Evolutionary conservation across 164 flowering plant species (phyloP).

Genomic region (Annona squamosa): DNA sequence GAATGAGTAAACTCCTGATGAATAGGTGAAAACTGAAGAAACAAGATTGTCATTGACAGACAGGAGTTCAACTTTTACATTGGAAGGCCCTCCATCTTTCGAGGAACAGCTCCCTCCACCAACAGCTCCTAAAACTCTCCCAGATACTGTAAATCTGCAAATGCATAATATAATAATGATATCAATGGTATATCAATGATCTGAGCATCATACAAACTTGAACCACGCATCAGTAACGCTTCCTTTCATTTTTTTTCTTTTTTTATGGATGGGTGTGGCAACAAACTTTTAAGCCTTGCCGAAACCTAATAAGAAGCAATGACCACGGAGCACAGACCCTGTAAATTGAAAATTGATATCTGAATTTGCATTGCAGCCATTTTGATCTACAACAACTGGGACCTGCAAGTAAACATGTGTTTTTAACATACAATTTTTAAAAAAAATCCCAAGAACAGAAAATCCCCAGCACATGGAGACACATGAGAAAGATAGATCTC

Average conservation of each 20-base stretch:
- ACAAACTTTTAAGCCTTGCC: not conserved
- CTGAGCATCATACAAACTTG: too few species aligned
- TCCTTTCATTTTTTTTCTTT: too few species aligned
- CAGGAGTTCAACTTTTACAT: conserved; percentile 70
- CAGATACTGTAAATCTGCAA: conserved; percentile 78
- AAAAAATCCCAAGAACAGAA: not conserved
- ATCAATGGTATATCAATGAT: not conserved
- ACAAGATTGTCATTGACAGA: conserved; percentile 48
- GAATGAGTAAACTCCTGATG: conserved; percentile 63
- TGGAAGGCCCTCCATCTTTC: conserved; percentile 74
- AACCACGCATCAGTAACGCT: too few species aligned
- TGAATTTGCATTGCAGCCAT: conserved; percentile 86
- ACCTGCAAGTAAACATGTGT: conserved; percentile 41
- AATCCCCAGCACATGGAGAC: not conserved
- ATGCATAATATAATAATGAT: not conserved
- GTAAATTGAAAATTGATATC: conserved; percentile 91
- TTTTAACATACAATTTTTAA: conserved; percentile 3
- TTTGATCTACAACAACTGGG: conserved; percentile 68
- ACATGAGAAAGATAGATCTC: not conserved
- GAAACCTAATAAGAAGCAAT: not conserved
- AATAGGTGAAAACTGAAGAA: conserved; percentile 59
- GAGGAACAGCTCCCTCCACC: conserved; percentile 78
- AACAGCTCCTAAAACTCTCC: conserved; percentile 82
- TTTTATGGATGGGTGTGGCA: not conserved
- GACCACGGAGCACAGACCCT: conserved; percentile 47